Base-by-base conservation (phyloP, 441 rosid genomes). In the Erodium texanum region DNA sequence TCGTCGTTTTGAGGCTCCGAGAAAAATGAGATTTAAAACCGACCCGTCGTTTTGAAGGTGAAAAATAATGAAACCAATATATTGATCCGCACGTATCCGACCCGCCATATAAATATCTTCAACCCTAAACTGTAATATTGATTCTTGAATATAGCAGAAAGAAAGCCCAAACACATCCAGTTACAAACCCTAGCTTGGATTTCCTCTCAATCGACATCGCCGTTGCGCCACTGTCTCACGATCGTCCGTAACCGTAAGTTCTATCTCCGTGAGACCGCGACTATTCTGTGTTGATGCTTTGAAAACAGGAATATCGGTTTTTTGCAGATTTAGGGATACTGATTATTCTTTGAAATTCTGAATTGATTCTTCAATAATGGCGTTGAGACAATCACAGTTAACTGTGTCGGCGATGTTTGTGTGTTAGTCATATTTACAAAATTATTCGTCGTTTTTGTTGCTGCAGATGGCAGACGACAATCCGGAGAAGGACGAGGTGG, bases 381-480 rank as follows among this genome's bases (percentile, higher is more conserved):
- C n/a, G n/a, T 54, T 54, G 20, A 19, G n/a, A 1, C 61, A 7
- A 2, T 8, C 10, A 7, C 7, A 18, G 24, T 54, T 54, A 18
- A 18, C 19, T 54, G 9, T 15, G 9, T 54, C 22, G 12, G n/a
- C n/a, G 23, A 58, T 20, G 52, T 48, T 48, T 41, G 34, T 66
- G n/a, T 1, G 29, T 27, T 27, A 4, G 29, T 27, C 29, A 27
- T 27, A 27, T 27, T 27, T 1, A 27, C 29, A 27, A 27, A 27
- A 27, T 1, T 27, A 4, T 66, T 59, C 29, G 29, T 59, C 68
- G 48, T 6, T 27, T 27, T 27, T 41, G 48, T 27, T 27, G 48
- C 62, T 27, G 48, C 62, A 76, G 82, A 87, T 87, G 92, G 78
- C 82, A 0, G 89, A 85, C 9, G 87, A 83, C 32, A 71, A 45